Evolutionary conservation across 177 flowering plant species (phyloP).

Genomic region (Vitis hybrid): DNA sequence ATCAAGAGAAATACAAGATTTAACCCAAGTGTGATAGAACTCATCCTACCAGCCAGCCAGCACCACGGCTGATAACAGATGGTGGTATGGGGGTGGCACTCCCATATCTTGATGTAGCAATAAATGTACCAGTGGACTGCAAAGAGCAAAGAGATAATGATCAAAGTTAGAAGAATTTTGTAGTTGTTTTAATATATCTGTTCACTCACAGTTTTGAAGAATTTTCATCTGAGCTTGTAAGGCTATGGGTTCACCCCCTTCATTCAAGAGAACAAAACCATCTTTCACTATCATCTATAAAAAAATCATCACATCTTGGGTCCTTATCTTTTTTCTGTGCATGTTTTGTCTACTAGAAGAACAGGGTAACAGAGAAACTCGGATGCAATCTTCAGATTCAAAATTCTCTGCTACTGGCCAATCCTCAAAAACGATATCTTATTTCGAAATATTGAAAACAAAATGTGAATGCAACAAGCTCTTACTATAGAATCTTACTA

Average conservation of each 20-base stretch:
- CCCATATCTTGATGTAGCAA: slow-evolving; percentile 58
- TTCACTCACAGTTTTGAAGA: neutral
- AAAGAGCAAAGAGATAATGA: neutral
- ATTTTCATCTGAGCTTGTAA: neutral
- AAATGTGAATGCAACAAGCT: neutral
- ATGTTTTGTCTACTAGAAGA: neutral
- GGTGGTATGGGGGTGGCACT: slow-evolving; percentile 77
- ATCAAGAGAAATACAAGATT: neutral
- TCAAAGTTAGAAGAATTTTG: neutral
- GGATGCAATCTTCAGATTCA: neutral
- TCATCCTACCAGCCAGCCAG: slow-evolving; percentile 63
- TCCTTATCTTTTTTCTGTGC: neutral
- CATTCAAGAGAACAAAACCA: neutral
- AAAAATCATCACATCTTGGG: neutral
- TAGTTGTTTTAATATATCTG: neutral
- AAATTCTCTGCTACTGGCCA: neutral
- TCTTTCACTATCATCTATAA: neutral
- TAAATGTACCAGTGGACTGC: slow-evolving; percentile 67
- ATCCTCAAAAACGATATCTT: neutral
- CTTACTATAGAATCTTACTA: neutral
- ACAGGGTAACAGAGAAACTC: neutral
- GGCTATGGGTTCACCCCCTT: neutral
- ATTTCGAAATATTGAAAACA: neutral
- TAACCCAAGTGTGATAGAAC: neutral
- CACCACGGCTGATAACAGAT: slow-evolving; percentile 65